A percentile compares a stretch with the other conserved stretches of the same genome.
phyloP scores from a whole-genome alignment of 345 rosid species.

The Iberis pinnata region DNA sequence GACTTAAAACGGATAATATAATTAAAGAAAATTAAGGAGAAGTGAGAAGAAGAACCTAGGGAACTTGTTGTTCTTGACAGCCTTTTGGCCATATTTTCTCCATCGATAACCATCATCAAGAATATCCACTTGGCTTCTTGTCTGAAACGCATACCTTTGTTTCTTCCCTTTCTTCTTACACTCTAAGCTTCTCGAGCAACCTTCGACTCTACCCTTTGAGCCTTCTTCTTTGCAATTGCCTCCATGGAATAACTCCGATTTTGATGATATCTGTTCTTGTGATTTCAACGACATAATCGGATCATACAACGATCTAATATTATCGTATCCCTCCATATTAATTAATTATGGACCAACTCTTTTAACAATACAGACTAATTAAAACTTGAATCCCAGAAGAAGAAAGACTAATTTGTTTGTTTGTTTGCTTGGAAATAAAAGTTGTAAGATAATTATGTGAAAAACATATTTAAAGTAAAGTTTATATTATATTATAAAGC shows the following conservation, averaged over 20 bases:
- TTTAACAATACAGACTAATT: not conserved
- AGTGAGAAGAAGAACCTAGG: conserved; percentile 31
- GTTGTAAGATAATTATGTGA: conserved; percentile 13
- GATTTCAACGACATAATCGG: conserved; percentile 25
- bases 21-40: not conserved
- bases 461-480: not conserved
- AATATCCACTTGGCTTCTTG: conserved; percentile 83
- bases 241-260: conserved; percentile 5
- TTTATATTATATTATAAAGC: conserved; percentile 21
- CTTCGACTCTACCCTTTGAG: conserved; percentile 19
- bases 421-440: not conserved
- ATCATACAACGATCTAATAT: conserved; percentile 18
- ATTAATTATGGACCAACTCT: no score
- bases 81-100: conserved; percentile 88
- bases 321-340: conserved; percentile 22
- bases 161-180: conserved; percentile 54
- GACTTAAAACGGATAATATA: no score
- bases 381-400: not conserved
- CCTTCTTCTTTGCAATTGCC: conserved; percentile 11
- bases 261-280: conserved; percentile 1
- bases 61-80: conserved; percentile 72
- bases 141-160: conserved; percentile 67
- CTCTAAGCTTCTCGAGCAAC: conserved; percentile 14
- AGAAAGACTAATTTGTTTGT: not conserved
- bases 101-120: conserved; percentile 94